Conservation (phyloP, 192 early-diverging fungal genomes). For the Podila minutissima region DNA sequence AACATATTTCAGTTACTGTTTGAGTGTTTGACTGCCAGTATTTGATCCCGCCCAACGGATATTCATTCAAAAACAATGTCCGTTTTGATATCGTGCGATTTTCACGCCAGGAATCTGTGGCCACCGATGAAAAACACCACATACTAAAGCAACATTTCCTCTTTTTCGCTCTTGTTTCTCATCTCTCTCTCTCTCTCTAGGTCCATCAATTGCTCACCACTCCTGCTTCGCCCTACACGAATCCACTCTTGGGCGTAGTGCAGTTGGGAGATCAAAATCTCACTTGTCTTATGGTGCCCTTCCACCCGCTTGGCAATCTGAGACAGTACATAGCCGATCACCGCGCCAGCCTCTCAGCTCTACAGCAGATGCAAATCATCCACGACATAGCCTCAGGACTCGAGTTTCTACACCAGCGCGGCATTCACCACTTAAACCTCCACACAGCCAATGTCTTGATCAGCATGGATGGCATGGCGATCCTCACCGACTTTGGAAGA, state of each 20-base stretch:
- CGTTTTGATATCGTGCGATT: no score
- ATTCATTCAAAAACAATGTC: background rate
- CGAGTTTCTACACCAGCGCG: constrained; percentile 39
- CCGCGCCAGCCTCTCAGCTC: constrained; percentile 20
- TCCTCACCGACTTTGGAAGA: constrained; percentile 37
- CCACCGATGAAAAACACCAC: background rate
- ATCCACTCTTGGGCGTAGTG: constrained; percentile 30
- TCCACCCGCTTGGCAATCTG: constrained; percentile 41
- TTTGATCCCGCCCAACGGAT: background rate
- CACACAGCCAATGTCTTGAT: constrained; percentile 43
- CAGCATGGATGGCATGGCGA: constrained; percentile 24
- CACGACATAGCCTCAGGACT: constrained; percentile 42
- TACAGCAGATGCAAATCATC: constrained; percentile 42
- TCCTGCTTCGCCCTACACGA: constrained; percentile 25
- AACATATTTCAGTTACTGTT: no score
- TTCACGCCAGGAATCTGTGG: no score
- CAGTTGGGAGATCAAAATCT: constrained; percentile 39
- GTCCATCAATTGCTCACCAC: constrained; percentile 36
- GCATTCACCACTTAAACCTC: constrained; percentile 34
- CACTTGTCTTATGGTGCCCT: constrained; percentile 29
- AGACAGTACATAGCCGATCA: constrained; percentile 34
- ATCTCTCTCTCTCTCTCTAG: constrained; percentile 1
- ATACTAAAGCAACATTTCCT: background rate
- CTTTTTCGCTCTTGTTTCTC: background rate
- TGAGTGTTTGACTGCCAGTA: background rate